Evolutionary conservation across 306 rosid genomes (phyloP), one percentile per base, ranked within the genome.

Genomic region (Quercus suber): DNA sequence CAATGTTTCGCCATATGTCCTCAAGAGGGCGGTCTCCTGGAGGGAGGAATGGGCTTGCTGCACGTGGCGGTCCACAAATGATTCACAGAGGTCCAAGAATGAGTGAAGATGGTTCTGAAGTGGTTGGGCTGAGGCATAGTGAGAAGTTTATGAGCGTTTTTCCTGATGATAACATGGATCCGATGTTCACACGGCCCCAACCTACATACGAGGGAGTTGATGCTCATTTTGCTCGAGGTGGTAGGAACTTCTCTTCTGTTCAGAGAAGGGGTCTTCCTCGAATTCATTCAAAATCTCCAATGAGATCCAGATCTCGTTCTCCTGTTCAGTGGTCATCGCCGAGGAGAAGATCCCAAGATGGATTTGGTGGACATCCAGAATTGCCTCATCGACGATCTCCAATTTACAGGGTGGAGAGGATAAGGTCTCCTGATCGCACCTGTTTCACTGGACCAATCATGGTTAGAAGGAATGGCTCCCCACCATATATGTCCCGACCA

Each of bases 391-490:
- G 84, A 80, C 85, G 96, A 82, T 86, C 98, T 64, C 78, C 93
- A 4, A 69, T 88, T 75, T 92, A 84, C 86, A 81, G 94, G 78
- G 81, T 78, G 85, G 90, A 89, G 73, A 87, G 92, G 80, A 87
- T 94, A 91, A 92, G 97, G 84, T 91, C 95, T 56, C 99, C 97
- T 6, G 92, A 92, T 30, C 91, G 90, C 31, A 89, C 88, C 33
- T 87, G 85, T 82, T 91, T 91, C 61, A 63, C 82, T 4, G 86
- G 89, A 55, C 90, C 89, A 68, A 87, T 88, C 82, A 89, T 86
- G 78, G 84, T 83, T 27, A 87, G 97, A 80, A 89, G 97, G 83
- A 89, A 86, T 75, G 89, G 82, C 61, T 88, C 90, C 11, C 91
- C 92, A 13, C 82, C 86, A 19, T 88, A 77, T 72, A 76, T 89